Base-by-base conservation (phyloP, 768 basidiomycete species). In the Scleroderma bovista region DNA sequence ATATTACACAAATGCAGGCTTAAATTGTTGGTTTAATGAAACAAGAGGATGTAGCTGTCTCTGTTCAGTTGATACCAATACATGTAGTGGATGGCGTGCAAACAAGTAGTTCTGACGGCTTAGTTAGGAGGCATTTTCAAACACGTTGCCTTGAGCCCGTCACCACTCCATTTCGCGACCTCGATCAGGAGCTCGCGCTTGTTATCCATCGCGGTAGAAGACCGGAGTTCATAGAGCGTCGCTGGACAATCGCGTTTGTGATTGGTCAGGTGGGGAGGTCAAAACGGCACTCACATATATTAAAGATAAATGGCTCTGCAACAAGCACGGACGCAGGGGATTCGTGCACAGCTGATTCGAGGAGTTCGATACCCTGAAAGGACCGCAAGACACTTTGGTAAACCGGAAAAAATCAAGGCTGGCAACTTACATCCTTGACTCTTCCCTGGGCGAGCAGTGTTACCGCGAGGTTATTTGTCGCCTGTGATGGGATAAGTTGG, bases 151-250 rank as follows among this genome's bases (percentile, higher is more conserved):
- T 76, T 82, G 58, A 92, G 64, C 1, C 89, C 90, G 64, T 93
- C 89, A 3, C 89, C 89, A 52, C 86, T 87, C 88, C 88, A 91
- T 61, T 86, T 86, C 13, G 88, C 83, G 0, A 88, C 87, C 52
- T 89, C 83, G 13, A 88, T 56, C 24, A 92, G 70, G 29, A 92
- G 70, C 20, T 80, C 78, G 38, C 81, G 79, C 64, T 92, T 93
- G 66, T 86, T 89, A 51, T 87, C 84, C 47, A 80, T 74, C 2
- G 86, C 84, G 1, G 79, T 77, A 1, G 80, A 73, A 2, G 88
- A 87, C 23, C 83, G 83, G 42, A 93, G 76, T 60, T 93, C 89
- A 57, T 92, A 92, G 23, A 93, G 66, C 1, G 90, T 92, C 1
- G 89, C 89, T 90, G 51, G 20, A 29, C 19, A 23, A 34, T 16